phyloP scores from a whole-genome alignment of 441 rosid genomes.

The Populus trichocarpa region DNA sequence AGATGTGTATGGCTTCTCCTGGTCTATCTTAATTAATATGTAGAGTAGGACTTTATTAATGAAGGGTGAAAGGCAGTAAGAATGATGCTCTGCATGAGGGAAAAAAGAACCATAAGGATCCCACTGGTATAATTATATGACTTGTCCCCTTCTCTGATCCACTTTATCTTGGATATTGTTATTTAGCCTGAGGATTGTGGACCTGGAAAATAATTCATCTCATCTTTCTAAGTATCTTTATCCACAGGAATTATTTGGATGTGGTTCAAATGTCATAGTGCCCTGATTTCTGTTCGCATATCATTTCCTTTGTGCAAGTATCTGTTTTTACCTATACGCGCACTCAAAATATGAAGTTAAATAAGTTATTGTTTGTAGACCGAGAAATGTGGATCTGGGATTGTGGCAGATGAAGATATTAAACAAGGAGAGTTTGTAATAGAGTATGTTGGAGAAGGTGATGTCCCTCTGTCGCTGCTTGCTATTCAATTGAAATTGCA shows the following conservation, averaged over 20 bases:
- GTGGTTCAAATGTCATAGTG: background rate
- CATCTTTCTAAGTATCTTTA: background rate
- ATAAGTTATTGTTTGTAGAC: slow-evolving; percentile 60
- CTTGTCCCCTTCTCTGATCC: background rate
- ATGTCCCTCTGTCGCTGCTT: slow-evolving; percentile 19
- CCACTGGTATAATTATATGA: background rate
- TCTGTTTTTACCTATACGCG: slow-evolving; percentile 8
- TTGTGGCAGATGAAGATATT: slow-evolving; percentile 91
- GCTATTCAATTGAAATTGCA: slow-evolving; percentile 1
- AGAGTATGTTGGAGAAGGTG: slow-evolving; percentile 99
- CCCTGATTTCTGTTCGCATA: slow-evolving; percentile 4
- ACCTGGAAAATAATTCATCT: background rate
- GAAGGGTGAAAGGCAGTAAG: background rate
- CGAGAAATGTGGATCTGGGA: slow-evolving; percentile 91
- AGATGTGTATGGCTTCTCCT: slow-evolving; percentile 14
- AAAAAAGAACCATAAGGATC: background rate
- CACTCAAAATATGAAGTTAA: slow-evolving; percentile 29
- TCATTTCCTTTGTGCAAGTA: slow-evolving; percentile 13
- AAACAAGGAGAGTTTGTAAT: slow-evolving; percentile 83
- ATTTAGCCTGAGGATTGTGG: background rate
- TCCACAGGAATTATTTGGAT: background rate
- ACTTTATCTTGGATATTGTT: background rate
- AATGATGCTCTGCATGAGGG: background rate
- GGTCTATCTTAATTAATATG: background rate
- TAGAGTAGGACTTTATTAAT: background rate